Conservation (phyloP, 176 grass and related monocot genomes). For the Bonia amplexicaulis region DNA sequence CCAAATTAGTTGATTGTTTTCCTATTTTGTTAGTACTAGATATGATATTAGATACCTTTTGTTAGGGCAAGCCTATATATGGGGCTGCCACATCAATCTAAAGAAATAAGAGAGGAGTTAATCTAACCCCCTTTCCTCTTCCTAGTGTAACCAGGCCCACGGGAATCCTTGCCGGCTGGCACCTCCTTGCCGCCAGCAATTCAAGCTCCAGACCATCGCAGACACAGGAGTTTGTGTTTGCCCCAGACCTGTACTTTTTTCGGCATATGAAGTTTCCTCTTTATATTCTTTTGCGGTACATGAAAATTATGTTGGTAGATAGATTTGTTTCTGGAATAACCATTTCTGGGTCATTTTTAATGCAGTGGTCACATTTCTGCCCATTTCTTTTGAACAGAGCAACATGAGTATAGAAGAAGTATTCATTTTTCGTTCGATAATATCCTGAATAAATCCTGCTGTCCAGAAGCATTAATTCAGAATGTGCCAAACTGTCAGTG, state of each 20-base stretch:
- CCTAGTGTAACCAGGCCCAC: too few species aligned
- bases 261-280: constrained; percentile 22
- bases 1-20: too few species aligned
- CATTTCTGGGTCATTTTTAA: constrained; percentile 10
- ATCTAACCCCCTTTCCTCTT: too few species aligned
- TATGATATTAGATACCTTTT: too few species aligned
- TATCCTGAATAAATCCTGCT: neutral
- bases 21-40: too few species aligned
- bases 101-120: too few species aligned
- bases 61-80: too few species aligned
- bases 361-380: constrained; percentile 1
- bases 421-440: neutral
- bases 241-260: constrained; percentile 30
- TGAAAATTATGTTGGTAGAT: constrained; percentile 42
- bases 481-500: neutral
- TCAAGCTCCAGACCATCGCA: too few species aligned
- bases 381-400: too few species aligned
- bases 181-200: too few species aligned
- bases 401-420: neutral
- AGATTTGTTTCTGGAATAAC: constrained; percentile 32
- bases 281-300: constrained; percentile 1
- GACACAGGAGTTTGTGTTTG: constrained; percentile 16
- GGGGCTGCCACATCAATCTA: too few species aligned
- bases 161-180: too few species aligned
- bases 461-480: neutral